A percentile compares a stretch with the other conserved stretches of the same genome.
Evolutionary conservation across 768 basidiomycete species (phyloP).

Genomic region (Rhizopogon salebrosus): DNA sequence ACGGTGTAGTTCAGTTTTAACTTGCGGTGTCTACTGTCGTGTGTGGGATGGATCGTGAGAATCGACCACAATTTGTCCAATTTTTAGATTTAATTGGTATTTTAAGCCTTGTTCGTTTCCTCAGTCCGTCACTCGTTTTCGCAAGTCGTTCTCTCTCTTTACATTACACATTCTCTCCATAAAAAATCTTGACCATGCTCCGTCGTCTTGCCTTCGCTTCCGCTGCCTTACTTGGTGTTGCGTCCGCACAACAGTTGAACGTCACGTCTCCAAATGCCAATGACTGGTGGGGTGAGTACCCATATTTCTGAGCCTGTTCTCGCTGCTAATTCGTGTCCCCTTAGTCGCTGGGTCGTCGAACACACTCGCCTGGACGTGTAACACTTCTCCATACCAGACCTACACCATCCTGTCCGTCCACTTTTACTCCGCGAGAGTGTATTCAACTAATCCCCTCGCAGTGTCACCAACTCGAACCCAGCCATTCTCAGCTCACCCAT

Average conservation of each 20-base stretch:
- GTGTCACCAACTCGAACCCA: slow-evolving; percentile 40
- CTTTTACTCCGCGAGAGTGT: slow-evolving; percentile 3
- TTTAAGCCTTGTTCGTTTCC: slow-evolving; percentile 10
- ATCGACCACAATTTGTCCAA: slow-evolving; percentile 10
- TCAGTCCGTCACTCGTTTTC: slow-evolving; percentile 21
- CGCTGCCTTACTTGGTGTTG: slow-evolving; percentile 34
- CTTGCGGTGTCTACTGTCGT: too few species aligned
- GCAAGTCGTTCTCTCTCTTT: slow-evolving; percentile 12
- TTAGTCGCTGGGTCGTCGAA: slow-evolving; percentile 55
- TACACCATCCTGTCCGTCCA: slow-evolving; percentile 53
- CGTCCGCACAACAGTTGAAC: slow-evolving; percentile 36
- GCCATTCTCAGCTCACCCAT: slow-evolving; percentile 33
- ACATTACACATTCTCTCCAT: background rate
- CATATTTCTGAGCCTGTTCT: background rate
- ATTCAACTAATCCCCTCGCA: slow-evolving; percentile 17
- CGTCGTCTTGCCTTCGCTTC: slow-evolving; percentile 28
- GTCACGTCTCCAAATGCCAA: slow-evolving; percentile 41
- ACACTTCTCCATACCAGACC: slow-evolving; percentile 27
- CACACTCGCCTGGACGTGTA: slow-evolving; percentile 55
- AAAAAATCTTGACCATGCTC: slow-evolving; percentile 25
- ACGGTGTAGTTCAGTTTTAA: too few species aligned
- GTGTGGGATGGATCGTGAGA: slow-evolving; percentile 17
- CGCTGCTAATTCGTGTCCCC: background rate
- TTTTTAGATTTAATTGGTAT: background rate
- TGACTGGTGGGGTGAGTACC: slow-evolving; percentile 58